Evolutionary conservation across 1,284 basidiomycete species (phyloP), one percentile per base, ranked within the genome.

Genomic region (Pyrrhoderma lamaoense): DNA sequence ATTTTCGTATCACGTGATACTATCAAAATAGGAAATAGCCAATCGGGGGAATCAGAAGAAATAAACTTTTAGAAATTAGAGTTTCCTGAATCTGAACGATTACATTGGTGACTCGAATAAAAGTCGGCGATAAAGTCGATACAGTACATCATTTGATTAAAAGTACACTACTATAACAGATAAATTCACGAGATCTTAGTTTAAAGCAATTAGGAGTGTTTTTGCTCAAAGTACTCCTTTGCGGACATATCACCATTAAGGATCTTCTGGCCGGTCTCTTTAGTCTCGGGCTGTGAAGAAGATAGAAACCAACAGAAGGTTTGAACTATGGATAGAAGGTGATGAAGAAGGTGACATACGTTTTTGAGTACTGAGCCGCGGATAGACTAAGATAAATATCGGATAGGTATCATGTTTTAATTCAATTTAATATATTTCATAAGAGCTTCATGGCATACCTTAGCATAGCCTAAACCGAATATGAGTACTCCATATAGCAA

Each of bases 191-290:
- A n/a, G n/a, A n/a, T n/a, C n/a, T n/a, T n/a, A 16, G 9, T 37
- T 37, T 9, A 37, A 37, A 11, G n/a, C 14, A 40, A 40, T 18
- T 43, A 57, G 14, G 22, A 43, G 27, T 58, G 40, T 45, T 55
- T 55, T 34, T 55, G 53, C 16, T 57, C 45, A 38, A 55, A n/a
- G 55, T 55, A 42, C 49, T 58, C 34, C 56, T 55, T 49, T 36
- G 47, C 19, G 49, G 57, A 54, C 19, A 72, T 70, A 45, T 75
- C 70, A 14, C 70, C 67, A 5, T 61, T 58, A 18, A 79, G 65
- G 22, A 80, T 75, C 45, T 67, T 64, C 47, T 71, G 62, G 1
- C 76, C 76, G 35, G 76, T 69, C 43, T 75, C 69, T 58, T 76
- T 77, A 49, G 74, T 61, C 11, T 63, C 62, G 11, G 67, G 54